Conservation (phyloP, 352 stramenopile species). For the Aphanomyces astaci region DNA sequence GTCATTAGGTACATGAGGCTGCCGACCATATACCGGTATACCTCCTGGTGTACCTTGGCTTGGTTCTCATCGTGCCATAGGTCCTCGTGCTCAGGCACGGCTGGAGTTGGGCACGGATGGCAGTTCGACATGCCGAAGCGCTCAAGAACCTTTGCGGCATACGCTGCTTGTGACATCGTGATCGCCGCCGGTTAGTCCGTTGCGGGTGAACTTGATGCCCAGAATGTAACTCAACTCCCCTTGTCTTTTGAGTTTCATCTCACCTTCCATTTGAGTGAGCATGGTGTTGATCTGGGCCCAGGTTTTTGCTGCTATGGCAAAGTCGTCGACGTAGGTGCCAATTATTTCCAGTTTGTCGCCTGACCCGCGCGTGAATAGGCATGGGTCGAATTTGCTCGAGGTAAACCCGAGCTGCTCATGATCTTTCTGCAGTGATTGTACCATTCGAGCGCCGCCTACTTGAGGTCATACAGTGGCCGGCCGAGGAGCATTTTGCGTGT, state of each 20-base stretch:
- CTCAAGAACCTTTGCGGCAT: constrained; percentile 13
- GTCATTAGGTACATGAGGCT: constrained; percentile 25
- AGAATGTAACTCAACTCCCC: constrained; percentile 22
- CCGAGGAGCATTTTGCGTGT: neutral
- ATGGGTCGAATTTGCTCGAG: neutral
- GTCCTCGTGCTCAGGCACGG: neutral
- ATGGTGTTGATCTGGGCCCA: neutral
- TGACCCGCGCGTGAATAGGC: neutral
- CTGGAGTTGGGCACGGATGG: constrained; percentile 7
- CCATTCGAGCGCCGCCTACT: constrained; percentile 6
- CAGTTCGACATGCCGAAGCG: constrained; percentile 6
- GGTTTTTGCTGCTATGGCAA: neutral
- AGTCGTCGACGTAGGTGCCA: constrained; percentile 7
- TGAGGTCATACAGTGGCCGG: constrained; percentile 23
- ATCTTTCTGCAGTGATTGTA: neutral
- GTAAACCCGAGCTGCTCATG: neutral
- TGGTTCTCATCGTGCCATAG: neutral
- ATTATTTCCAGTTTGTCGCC: neutral
- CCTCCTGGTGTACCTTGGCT: neutral
- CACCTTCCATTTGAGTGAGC: neutral
- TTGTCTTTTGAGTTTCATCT: constrained; percentile 7
- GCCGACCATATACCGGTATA: constrained; percentile 14
- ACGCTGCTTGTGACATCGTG: constrained; percentile 14
- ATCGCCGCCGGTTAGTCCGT: neutral
- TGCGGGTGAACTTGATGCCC: constrained; percentile 7